Evolutionary conservation across 2,329 filamentous ascomycete genomes (phyloP).

Genomic region (Fusarium sp.): DNA sequence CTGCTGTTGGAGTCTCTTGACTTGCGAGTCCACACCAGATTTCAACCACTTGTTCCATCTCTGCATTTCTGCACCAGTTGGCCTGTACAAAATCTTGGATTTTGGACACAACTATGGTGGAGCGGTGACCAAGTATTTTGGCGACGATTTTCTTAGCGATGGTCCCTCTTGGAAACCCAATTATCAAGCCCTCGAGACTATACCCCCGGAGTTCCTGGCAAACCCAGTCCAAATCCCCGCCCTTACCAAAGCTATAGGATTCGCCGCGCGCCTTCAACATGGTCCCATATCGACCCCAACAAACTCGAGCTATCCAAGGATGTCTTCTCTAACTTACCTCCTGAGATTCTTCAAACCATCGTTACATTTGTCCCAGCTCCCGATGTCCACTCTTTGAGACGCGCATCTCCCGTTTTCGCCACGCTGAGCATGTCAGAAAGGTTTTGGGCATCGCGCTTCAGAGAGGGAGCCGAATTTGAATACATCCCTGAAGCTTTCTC

Average conservation of each 20-base stretch:
- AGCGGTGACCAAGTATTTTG: too few species aligned
- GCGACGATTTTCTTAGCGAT: too few species aligned
- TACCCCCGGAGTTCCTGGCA: too few species aligned
- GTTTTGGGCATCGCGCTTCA: slow-evolving; percentile 33
- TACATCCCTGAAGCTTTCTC: slow-evolving; percentile 5
- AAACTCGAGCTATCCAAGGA: background rate
- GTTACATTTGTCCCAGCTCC: slow-evolving; percentile 1
- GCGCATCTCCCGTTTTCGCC: slow-evolving; percentile 22
- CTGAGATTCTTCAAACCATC: slow-evolving; percentile 24
- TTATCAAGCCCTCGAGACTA: too few species aligned
- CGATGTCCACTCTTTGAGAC: slow-evolving; percentile 22
- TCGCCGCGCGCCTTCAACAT: background rate
- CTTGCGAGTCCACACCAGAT: background rate
- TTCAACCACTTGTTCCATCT: slow-evolving; percentile 15
- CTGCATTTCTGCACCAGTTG: slow-evolving; percentile 14
- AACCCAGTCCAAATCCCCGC: background rate
- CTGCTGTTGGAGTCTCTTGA: slow-evolving; percentile 24
- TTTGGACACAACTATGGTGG: slow-evolving; percentile 30
- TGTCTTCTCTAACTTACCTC: slow-evolving; percentile 11
- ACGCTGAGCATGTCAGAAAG: slow-evolving; percentile 4
- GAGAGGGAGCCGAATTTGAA: slow-evolving; percentile 12
- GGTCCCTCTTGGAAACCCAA: too few species aligned
- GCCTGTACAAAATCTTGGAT: background rate
- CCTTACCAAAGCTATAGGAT: background rate
- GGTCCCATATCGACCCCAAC: background rate